Base-by-base conservation (phyloP, 768 basidiomycete genomes). In the Mycena capillaripes region DNA sequence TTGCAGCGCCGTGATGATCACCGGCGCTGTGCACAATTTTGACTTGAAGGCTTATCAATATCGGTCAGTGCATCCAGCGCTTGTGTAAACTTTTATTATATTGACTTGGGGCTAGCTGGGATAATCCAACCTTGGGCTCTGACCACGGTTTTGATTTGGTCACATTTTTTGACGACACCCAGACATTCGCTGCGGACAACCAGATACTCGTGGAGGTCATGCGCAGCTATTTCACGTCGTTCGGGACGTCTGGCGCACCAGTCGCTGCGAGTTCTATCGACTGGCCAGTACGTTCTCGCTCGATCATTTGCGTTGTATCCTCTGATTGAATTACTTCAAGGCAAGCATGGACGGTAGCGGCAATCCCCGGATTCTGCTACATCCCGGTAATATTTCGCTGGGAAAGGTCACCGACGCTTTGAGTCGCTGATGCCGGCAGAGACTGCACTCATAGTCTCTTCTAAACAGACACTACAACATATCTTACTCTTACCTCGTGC, bases 41-140 rank as follows among this genome's bases (percentile, higher is more conserved):
- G 52, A 29, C 52, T 30, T 32, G 30, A 30, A 55, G 11, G 52
- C 52, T 3, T 55, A 55, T 32, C 29, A 32, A 55, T 55, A 55
- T 29, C 52, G 21, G 52, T 55, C 14, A 55, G 52, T 29, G 10
- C 16, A 30, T 55, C 12, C 30, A 32, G 19, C 19, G 36, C 36
- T 36, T 16, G 11, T 42, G 8, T 4, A n/a, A n/a, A 42, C 8
- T 42, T 42, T 12, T 42, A 11, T 42, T 4, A 42, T 4, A 84
- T 85, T 34, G 36, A 36, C 6, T 36, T 12, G 36, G 12, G 7
- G 7, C 6, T 19, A 58, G 85, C 61, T 86, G 85, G 72, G 80
- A 86, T 69, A 85, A 86, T 60, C 81, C 84, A 2, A 74, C 81
- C 23, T 76, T 82, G 10, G 82, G 84, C 9, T 85, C 85, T 2